Conservation (phyloP, 1,284 basidiomycete species). For the Neolentinus lepideus region DNA sequence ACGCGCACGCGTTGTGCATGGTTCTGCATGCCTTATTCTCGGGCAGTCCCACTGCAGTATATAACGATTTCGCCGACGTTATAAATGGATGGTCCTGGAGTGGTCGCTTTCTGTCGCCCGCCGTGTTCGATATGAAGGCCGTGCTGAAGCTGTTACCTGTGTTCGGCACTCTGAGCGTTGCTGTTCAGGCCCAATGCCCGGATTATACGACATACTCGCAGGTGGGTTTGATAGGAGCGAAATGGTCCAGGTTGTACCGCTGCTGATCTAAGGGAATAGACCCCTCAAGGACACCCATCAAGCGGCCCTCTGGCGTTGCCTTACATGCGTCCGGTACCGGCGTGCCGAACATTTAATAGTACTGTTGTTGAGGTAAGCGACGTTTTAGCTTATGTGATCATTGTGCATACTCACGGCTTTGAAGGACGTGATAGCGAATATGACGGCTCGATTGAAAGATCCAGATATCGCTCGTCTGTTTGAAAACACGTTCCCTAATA, state of each 20-base stretch:
- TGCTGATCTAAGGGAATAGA: slow-evolving; percentile 22
- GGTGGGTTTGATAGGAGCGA: slow-evolving; percentile 24
- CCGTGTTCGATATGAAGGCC: background rate
- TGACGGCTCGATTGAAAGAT: slow-evolving; percentile 63
- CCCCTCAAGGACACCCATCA: slow-evolving; percentile 51
- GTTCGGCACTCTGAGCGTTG: slow-evolving; percentile 18
- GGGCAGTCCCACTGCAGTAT: background rate
- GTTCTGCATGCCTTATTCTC: background rate
- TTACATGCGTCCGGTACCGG: slow-evolving; percentile 60
- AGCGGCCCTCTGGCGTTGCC: slow-evolving; percentile 56
- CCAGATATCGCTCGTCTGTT: slow-evolving; percentile 69
- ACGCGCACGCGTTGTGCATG: slow-evolving; percentile 1
- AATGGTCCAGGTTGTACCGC: background rate
- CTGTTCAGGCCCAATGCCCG: slow-evolving; percentile 42
- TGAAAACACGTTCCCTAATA: slow-evolving; percentile 75
- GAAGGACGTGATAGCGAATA: slow-evolving; percentile 63
- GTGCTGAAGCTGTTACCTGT: background rate
- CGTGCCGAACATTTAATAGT: slow-evolving; percentile 68
- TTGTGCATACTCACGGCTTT: background rate
- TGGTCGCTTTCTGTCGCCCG: background rate
- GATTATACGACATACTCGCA: slow-evolving; percentile 58
- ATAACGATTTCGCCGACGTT: background rate
- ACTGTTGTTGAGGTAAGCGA: slow-evolving; percentile 55
- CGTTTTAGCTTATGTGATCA: background rate
- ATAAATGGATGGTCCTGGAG: background rate